Evolutionary conservation across 345 rosid species (phyloP).

Genomic region (Eucalyptus viminalis): DNA sequence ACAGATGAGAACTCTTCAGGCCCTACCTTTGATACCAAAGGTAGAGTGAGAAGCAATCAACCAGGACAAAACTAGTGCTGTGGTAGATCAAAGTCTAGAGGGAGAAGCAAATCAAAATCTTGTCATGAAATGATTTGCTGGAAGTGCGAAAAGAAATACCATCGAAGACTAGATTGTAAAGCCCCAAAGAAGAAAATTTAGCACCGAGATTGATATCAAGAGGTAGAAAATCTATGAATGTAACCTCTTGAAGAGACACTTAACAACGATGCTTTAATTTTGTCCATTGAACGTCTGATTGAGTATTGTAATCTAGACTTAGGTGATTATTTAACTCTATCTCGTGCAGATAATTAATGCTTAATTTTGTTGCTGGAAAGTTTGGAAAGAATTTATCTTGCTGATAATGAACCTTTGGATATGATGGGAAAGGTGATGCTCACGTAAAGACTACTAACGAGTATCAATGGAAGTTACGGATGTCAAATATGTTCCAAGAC

Average conservation of each 20-base stretch:
- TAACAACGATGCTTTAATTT: neutral
- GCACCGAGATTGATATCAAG: neutral
- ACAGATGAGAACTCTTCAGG: neutral
- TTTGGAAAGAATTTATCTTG: neutral
- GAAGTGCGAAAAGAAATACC: neutral
- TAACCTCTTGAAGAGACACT: neutral
- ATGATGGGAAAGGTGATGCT: neutral
- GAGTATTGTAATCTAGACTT: neutral
- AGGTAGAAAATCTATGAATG: neutral
- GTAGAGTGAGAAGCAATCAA: neutral
- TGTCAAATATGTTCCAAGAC: neutral
- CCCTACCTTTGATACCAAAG: neutral
- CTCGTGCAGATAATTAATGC: neutral
- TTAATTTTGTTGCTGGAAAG: neutral
- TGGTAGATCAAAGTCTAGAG: neutral
- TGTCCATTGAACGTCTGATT: neutral
- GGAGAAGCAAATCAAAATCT: neutral
- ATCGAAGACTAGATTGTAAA: neutral
- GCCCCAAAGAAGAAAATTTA: neutral
- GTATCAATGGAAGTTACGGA: neutral
- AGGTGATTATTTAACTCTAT: neutral
- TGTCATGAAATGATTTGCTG: neutral
- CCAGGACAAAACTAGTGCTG: neutral
- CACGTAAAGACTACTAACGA: neutral
- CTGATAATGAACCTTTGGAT: neutral